These are phyloP conservation scores for Plasmodium inui DNA, from an alignment of 169 alveolate species.

Conservation along the genomic window DNA sequence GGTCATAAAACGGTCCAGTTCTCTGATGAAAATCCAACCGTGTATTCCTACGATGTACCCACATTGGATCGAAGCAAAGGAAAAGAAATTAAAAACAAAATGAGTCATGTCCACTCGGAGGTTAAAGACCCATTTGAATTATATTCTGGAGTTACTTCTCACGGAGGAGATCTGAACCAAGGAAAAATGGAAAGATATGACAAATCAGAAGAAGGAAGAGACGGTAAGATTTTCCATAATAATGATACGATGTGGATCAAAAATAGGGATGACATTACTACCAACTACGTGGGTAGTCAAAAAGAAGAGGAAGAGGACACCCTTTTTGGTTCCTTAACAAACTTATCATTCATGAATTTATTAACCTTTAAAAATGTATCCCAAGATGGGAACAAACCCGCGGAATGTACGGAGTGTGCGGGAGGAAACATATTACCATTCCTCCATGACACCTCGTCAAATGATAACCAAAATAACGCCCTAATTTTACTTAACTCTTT, in stretches of 20 bases:
- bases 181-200: neutral
- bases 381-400: neutral
- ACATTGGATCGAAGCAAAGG: neutral
- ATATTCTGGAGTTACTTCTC: neutral
- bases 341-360: constrained; percentile 3
- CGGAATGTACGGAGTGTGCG: neutral
- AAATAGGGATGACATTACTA: neutral
- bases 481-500: neutral
- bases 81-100: neutral
- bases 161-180: neutral
- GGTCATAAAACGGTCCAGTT: constrained; percentile 13
- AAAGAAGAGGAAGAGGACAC: neutral
- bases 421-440: neutral
- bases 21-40: constrained; percentile 6
- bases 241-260: neutral
- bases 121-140: constrained; percentile 54
- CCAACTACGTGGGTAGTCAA: neutral
- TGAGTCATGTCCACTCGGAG: neutral
- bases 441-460: neutral
- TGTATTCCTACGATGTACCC: constrained; percentile 2
- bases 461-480: neutral
- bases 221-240: neutral
- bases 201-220: neutral
- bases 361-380: neutral
- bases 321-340: neutral